Base-by-base conservation (phyloP, 2,329 filamentous ascomycete genomes). In the Colletotrichum aenigma region DNA sequence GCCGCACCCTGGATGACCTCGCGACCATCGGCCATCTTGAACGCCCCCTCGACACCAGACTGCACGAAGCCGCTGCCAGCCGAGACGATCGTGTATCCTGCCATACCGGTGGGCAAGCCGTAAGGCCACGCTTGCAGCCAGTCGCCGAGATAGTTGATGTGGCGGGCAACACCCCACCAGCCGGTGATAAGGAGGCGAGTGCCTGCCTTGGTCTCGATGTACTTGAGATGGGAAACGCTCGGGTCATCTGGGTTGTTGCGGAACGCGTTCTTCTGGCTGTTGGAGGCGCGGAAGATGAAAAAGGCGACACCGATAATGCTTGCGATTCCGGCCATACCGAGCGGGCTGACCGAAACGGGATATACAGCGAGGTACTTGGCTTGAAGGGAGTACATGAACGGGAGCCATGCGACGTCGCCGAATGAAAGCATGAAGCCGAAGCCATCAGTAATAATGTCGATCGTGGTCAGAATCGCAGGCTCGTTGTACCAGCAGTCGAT, bases 361-460 rank as follows among this genome's bases (percentile, higher is more conserved):
- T 97, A 94, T 13, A 94, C 89, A 1, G 96, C 91, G 7, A 98
- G 92, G 84, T 98, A 98, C 58, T 95, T 93, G 9, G 94, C 92
- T 85, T 98, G 96, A 43, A 95, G 88, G 21, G 92, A 94, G 88
- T 98, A 98, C 74, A 95, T 89, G 83, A 98, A 98, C 1, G 96
- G 96, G 4, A 98, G 91, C 96, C 96, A 98, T 77, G 94, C 94
- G 7, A 98, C 89, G 81, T 98, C 96, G 71, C 96, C 96, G 82
- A 98, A 98, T 3, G 95, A 89, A 38, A 98, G 90, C 96, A 98
- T 98, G 87, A 95, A 95, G 69, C 96, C 96, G 79, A 98, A 98
- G 7, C 96, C 96, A 80, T 98, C 96, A 56, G 93, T 95, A 67
- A 94, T 98, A 78, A 98, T 94, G 82, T 98, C 96, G 86, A 98